Percentiles rank a stretch among this genome's conserved stretches.
Conservation (phyloP, 1,139 yeast species). For the Zygosaccharomyces pseudobailii region DNA sequence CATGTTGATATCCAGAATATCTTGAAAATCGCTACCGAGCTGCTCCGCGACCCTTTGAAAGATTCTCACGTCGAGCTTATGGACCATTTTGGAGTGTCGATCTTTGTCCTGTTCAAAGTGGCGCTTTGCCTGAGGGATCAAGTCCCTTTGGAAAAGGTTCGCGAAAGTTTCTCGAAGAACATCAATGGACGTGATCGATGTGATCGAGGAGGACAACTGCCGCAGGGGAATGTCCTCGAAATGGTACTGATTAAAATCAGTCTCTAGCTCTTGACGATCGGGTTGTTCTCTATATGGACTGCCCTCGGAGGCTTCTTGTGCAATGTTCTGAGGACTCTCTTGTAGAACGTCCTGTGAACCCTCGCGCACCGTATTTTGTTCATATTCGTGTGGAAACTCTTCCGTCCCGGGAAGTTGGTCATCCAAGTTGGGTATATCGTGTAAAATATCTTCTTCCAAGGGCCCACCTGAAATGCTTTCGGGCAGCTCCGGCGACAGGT, state of each 20-base stretch:
- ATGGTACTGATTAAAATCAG: constrained; percentile 4
- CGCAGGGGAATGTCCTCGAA: constrained; percentile 20
- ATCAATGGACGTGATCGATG: constrained; percentile 26
- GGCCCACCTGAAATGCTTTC: constrained; percentile 4
- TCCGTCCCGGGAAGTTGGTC: constrained; percentile 1
- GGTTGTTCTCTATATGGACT: neutral
- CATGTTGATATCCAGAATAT: constrained; percentile 29
- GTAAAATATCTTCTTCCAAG: neutral
- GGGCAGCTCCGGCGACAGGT: neutral
- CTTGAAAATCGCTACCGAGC: constrained; percentile 24
- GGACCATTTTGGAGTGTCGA: constrained; percentile 17
- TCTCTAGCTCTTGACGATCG: neutral
- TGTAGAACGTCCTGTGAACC: too few species aligned
- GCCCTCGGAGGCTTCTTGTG: neutral
- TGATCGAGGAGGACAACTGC: constrained; percentile 23
- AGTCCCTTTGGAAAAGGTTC: constrained; percentile 18
- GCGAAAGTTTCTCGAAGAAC: constrained; percentile 19
- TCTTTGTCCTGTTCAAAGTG: constrained; percentile 17
- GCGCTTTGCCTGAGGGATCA: constrained; percentile 20
- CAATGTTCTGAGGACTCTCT: neutral
- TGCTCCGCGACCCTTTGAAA: constrained; percentile 19
- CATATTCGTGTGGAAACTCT: neutral
- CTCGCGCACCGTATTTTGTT: neutral
- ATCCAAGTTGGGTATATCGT: neutral
- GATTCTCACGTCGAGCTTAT: constrained; percentile 27